Conservation (phyloP, 768 basidiomycete species). For the Mycena rebaudengoi region DNA sequence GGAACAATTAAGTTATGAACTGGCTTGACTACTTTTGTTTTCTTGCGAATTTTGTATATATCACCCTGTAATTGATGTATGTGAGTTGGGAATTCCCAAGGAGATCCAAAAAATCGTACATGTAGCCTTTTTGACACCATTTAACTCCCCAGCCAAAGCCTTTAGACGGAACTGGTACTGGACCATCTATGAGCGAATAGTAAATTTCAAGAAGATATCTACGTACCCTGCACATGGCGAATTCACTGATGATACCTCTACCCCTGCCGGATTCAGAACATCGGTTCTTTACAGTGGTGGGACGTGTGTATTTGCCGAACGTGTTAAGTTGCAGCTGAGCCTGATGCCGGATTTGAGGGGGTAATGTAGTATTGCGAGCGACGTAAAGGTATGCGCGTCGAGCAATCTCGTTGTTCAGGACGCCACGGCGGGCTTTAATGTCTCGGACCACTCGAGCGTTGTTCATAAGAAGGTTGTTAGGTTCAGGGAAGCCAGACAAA, state of each 20-base stretch:
- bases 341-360: slow-evolving; percentile 88
- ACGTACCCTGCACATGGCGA: slow-evolving; percentile 82
- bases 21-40: too few species aligned
- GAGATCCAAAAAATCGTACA: slow-evolving; percentile 47
- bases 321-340: slow-evolving; percentile 94
- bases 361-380: slow-evolving; percentile 90
- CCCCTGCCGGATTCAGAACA: slow-evolving; percentile 88
- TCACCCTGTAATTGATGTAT: slow-evolving; percentile 18
- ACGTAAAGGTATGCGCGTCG: slow-evolving; percentile 93
- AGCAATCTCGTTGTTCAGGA: slow-evolving; percentile 78
- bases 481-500: not conserved
- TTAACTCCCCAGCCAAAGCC: slow-evolving; percentile 81
- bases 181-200: not conserved
- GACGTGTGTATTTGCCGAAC: slow-evolving; percentile 82
- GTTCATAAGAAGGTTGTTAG: slow-evolving; percentile 39
- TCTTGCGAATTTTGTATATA: slow-evolving; percentile 12
- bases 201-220: slow-evolving; percentile 21
- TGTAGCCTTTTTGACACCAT: slow-evolving; percentile 91
- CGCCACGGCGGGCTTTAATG: slow-evolving; percentile 78
- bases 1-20: not conserved
- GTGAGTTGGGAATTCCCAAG: not conserved
- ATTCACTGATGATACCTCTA: slow-evolving; percentile 89
- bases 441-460: slow-evolving; percentile 72
- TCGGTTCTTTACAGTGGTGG: slow-evolving; percentile 89
- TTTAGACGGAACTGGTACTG: slow-evolving; percentile 93